Conservation (phyloP, 139 green algal species). For the Haematococcus lacustris region DNA sequence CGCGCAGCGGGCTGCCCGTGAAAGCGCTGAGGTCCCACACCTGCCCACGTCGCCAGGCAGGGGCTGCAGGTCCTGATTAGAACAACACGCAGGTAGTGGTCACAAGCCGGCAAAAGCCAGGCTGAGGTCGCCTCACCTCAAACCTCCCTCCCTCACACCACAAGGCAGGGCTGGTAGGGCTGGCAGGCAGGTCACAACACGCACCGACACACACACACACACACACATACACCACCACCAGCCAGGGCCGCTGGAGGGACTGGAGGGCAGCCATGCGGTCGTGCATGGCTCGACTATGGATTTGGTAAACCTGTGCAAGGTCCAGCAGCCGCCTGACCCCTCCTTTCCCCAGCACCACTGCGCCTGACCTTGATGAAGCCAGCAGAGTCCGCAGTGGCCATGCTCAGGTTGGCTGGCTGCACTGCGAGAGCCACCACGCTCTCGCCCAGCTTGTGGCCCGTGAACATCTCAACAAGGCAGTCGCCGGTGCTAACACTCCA, state of each 20-base stretch:
- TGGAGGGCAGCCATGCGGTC: too few species aligned
- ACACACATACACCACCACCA: background rate
- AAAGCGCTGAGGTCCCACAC: constrained; percentile 20
- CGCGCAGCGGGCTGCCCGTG: background rate
- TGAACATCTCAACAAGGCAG: constrained; percentile 23
- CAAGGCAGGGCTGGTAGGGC: background rate
- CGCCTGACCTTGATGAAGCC: constrained; percentile 38
- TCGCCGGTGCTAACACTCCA: constrained; percentile 23
- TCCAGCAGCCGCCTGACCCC: background rate
- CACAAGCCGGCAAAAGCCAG: background rate
- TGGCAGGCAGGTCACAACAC: background rate
- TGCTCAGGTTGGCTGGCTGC: constrained; percentile 15
- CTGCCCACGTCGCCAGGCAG: background rate
- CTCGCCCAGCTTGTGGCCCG: constrained; percentile 20
- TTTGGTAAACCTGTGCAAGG: too few species aligned
- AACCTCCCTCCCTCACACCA: background rate
- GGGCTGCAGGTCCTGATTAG: background rate
- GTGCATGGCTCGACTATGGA: too few species aligned
- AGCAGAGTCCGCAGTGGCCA: constrained; percentile 35
- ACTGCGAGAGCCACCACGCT: constrained; percentile 31
- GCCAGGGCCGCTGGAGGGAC: background rate
- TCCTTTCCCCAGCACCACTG: background rate
- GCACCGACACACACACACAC: background rate
- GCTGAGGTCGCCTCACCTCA: background rate
- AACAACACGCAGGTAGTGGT: background rate